phyloP scores from a whole-genome alignment of 1,284 basidiomycete genomes.

The Cryptococcus wingfieldii region DNA sequence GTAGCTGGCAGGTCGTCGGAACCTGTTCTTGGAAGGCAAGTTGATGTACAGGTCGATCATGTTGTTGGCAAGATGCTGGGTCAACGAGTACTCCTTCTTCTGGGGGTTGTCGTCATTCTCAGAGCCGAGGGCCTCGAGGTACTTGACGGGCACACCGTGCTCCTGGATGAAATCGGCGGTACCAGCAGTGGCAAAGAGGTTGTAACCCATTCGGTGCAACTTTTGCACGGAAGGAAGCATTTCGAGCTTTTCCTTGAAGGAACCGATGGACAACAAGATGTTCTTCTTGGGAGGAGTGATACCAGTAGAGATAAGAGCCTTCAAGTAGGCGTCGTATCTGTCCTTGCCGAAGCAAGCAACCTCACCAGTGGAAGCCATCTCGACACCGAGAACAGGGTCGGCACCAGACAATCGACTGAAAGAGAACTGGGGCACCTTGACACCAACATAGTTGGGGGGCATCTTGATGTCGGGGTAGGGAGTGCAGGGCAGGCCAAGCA shows the following conservation, averaged over 20 bases:
- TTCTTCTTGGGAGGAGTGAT: slow-evolving; percentile 77
- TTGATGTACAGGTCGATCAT: slow-evolving; percentile 99
- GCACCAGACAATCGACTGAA: slow-evolving; percentile 86
- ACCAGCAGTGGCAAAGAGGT: slow-evolving; percentile 93
- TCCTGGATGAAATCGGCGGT: slow-evolving; percentile 92
- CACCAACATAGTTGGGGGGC: slow-evolving; percentile 85
- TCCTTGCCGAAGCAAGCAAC: slow-evolving; percentile 96
- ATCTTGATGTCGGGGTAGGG: slow-evolving; percentile 84
- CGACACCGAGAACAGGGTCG: slow-evolving; percentile 94
- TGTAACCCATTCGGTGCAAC: slow-evolving; percentile 88
- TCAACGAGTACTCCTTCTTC: slow-evolving; percentile 92
- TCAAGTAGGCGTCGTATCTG: slow-evolving; percentile 96
- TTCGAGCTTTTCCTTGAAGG: slow-evolving; percentile 97
- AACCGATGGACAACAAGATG: slow-evolving; percentile 56
- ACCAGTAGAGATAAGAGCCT: slow-evolving; percentile 79
- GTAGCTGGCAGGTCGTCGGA: slow-evolving; percentile 93
- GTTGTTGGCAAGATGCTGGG: slow-evolving; percentile 91
- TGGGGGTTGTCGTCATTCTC: slow-evolving; percentile 65
- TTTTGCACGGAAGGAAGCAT: slow-evolving; percentile 95
- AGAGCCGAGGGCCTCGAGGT: slow-evolving; percentile 79
- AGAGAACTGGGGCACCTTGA: slow-evolving; percentile 98
- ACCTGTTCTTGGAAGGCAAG: slow-evolving; percentile 95
- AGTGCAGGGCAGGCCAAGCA: slow-evolving; percentile 84
- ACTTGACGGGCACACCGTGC: slow-evolving; percentile 60
- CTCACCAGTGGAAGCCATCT: slow-evolving; percentile 99